These are phyloP conservation scores for Filobasidium uniguttulatum DNA, from an alignment of 1,284 basidiomycete species.

Conservation along the genomic window DNA sequence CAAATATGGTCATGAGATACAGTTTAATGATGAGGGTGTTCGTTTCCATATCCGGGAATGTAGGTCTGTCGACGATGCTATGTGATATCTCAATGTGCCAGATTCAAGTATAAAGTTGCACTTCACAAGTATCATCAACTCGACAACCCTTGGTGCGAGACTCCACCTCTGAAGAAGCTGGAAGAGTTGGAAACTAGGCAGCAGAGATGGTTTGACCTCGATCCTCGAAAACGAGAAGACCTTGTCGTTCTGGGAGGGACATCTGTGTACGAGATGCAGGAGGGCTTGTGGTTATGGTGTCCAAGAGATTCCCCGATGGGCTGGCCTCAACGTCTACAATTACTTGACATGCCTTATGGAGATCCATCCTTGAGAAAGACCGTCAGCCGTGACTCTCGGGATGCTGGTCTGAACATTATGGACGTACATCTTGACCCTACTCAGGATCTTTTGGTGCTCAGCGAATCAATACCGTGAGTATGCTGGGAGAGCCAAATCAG, in stretches of 20 bases:
- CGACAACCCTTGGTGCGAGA: not conserved
- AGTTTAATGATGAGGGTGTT: not conserved
- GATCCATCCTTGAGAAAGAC: not conserved
- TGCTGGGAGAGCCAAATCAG: too few species aligned
- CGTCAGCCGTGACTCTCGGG: not conserved
- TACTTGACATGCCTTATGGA: not conserved
- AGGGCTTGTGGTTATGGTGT: not conserved
- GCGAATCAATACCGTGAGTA: not conserved
- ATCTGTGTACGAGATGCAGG: not conserved
- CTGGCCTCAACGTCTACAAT: not conserved
- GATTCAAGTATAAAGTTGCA: not conserved
- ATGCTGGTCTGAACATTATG: not conserved
- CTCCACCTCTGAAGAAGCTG: not conserved
- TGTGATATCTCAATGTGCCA: not conserved
- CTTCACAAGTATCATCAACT: not conserved
- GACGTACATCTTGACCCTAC: constrained; percentile 1
- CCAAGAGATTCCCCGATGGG: not conserved
- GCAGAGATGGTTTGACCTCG: not conserved
- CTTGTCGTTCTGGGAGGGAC: not conserved
- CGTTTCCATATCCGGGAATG: not conserved
- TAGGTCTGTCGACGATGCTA: not conserved
- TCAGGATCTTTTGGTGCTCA: not conserved
- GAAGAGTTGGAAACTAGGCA: not conserved
- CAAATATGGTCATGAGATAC: too few species aligned
- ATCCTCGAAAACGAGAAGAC: not conserved